Evolutionary conservation across 805 yeast species (phyloP), one percentile per base, ranked within the genome.

Genomic region (Pichia manshurica): DNA sequence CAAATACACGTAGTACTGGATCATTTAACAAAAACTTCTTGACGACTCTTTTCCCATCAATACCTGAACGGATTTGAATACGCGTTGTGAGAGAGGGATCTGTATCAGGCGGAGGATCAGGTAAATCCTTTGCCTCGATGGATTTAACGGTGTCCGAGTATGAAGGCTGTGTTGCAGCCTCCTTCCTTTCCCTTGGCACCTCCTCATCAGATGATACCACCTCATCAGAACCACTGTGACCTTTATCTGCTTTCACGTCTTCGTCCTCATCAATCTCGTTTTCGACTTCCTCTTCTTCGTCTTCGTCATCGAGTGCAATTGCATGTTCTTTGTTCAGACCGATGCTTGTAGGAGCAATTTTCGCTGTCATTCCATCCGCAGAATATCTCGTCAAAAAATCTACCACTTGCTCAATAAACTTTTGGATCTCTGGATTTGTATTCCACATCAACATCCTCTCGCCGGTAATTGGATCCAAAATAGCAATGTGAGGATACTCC

Each of bases 391-490:
- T 64, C 57, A 91, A 67, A 63, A 93, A 93, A 35, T 80, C 82
- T 36, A 79, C 75, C 4, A 87, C 78, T 44, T 86, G 87, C 35
- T 75, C 73, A 8, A 82, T 63, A 79, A 90, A 90, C 17, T 66
- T 70, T 4, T 74, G 72, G 0, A 75, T 70, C 17, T 68, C 67
- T 0, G 95, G 95, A 1, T 79, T 82, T 0, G 77, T 78, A n/a
- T 72, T 68, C 96, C 97, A 93, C 45, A 72, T 73, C 55, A 77
- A 75, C 47, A 88, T 76, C 50, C 95, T 74, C 65, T 93, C 99
- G 20, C 98, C 98, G 0, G 99, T 93, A 62, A 90, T 79, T 2
- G 99, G 97, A 60, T 93, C 99, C 43, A 93, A 63, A 35, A 93
- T 86, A 1, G 96, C 86, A 37, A 93, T 81, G 62, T 93, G 97